Percentiles rank a stretch among this genome's conserved stretches.
Evolutionary conservation across 2,329 filamentous ascomycete species (phyloP).

Genomic region (Cordyceps cateniannulata): DNA sequence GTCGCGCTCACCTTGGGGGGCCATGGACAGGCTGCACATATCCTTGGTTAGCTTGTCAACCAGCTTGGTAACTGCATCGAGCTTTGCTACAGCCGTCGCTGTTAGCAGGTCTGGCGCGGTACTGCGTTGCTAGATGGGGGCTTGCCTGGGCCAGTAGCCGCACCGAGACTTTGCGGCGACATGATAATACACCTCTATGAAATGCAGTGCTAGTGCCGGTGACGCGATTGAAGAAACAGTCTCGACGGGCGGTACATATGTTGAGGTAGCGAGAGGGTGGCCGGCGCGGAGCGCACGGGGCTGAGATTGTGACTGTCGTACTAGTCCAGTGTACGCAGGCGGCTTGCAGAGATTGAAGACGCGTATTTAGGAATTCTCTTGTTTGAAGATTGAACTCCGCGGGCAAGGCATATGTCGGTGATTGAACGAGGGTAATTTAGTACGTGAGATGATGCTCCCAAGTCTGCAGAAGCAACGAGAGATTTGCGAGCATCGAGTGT

Average conservation of each 20-base stretch:
- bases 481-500: not conserved
- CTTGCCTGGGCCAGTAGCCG: constrained; percentile 38
- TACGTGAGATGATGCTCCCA: not conserved
- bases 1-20: constrained; percentile 48
- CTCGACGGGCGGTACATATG: not conserved
- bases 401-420: not conserved
- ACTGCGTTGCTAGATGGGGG: constrained; percentile 1
- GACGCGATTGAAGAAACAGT: not conserved
- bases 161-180: constrained; percentile 21
- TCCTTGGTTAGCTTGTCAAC: constrained; percentile 57
- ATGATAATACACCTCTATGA: constrained; percentile 11
- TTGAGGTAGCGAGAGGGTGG: not conserved
- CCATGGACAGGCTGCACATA: constrained; percentile 51
- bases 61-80: constrained; percentile 59
- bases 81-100: constrained; percentile 47
- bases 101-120: not conserved
- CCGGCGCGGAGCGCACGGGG: not conserved
- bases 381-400: not conserved
- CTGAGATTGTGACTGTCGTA: not conserved
- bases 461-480: not conserved
- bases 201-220: not conserved
- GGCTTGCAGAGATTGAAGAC: not conserved
- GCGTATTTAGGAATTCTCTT: not conserved
- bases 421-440: not conserved
- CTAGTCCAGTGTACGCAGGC: not conserved